Evolutionary conservation across 1,284 basidiomycete species (phyloP).

Genomic region (Naganishia liquefaciens): DNA sequence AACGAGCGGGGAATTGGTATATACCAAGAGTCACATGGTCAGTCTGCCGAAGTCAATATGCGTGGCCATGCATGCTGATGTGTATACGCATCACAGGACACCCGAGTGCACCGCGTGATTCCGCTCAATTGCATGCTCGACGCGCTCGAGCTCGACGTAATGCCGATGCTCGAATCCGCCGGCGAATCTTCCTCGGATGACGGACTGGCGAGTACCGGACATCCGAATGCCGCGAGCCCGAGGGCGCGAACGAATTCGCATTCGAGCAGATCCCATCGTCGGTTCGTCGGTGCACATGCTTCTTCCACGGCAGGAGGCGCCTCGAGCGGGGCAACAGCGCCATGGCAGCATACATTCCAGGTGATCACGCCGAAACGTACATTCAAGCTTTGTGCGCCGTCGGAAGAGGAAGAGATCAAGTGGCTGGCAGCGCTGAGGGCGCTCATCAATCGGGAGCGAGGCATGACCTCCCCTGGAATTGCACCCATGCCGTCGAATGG

Average conservation of each 20-base stretch:
- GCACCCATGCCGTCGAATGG: not conserved
- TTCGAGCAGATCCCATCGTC: slow-evolving; percentile 13
- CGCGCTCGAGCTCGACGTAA: slow-evolving; percentile 79
- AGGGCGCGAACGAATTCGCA: slow-evolving; percentile 8
- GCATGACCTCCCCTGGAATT: slow-evolving; percentile 10
- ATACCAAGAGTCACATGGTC: slow-evolving; percentile 86
- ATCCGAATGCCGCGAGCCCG: slow-evolving; percentile 5
- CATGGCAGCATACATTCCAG: slow-evolving; percentile 74
- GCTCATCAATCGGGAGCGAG: slow-evolving; percentile 61
- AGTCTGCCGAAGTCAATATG: slow-evolving; percentile 33
- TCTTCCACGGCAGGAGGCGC: not conserved
- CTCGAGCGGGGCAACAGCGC: slow-evolving; percentile 21
- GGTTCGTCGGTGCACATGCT: slow-evolving; percentile 15
- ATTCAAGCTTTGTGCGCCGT: slow-evolving; percentile 86
- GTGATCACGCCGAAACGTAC: slow-evolving; percentile 93
- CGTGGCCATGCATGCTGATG: not conserved
- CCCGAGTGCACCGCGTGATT: slow-evolving; percentile 81
- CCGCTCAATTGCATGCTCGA: slow-evolving; percentile 83
- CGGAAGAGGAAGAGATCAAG: slow-evolving; percentile 96
- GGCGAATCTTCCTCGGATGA: slow-evolving; percentile 36
- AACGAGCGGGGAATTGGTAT: slow-evolving; percentile 75
- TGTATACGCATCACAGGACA: slow-evolving; percentile 65
- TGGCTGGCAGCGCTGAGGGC: slow-evolving; percentile 95
- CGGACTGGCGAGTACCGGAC: not conserved
- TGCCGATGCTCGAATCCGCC: slow-evolving; percentile 24